Evolutionary conservation across 169 alveolate genomes (phyloP).

Genomic region (Cryptosporidium parvum): DNA sequence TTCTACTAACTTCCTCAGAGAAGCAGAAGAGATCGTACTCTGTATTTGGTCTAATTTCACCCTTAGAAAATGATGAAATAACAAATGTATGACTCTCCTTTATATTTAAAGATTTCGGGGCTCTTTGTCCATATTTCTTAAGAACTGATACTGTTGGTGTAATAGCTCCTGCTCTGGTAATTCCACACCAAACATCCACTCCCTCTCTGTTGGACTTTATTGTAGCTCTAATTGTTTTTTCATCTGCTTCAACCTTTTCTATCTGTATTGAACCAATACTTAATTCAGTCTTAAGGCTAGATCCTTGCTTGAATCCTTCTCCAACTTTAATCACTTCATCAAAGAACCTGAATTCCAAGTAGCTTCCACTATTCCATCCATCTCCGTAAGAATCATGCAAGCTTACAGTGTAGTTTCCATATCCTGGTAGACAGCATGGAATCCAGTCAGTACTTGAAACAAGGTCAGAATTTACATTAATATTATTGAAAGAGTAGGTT

Average conservation of each 20-base stretch:
- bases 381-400: constrained; percentile 80
- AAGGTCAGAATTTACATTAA: constrained; percentile 37
- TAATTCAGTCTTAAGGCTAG: constrained; percentile 54
- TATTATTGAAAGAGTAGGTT: constrained; percentile 77
- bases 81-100: constrained; percentile 50
- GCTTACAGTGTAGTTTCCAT: constrained; percentile 80
- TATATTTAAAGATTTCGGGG: constrained; percentile 66
- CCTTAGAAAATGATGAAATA: constrained; percentile 52
- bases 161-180: constrained; percentile 74
- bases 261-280: constrained; percentile 72
- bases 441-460: constrained; percentile 77
- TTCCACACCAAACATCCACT: constrained; percentile 81
- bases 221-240: constrained; percentile 64
- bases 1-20: constrained; percentile 77
- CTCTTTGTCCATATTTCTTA: constrained; percentile 80
- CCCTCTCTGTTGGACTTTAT: constrained; percentile 71
- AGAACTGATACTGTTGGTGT: constrained; percentile 78
- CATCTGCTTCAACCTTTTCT: constrained; percentile 71
- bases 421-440: constrained; percentile 83
- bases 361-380: constrained; percentile 79
- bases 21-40: constrained; percentile 80
- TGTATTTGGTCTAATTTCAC: constrained; percentile 78
- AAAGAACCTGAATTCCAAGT: constrained; percentile 81
- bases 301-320: constrained; percentile 74
- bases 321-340: constrained; percentile 77